Base-by-base conservation (phyloP, 1,284 basidiomycete species). In the Fomitopsis schrenkii region DNA sequence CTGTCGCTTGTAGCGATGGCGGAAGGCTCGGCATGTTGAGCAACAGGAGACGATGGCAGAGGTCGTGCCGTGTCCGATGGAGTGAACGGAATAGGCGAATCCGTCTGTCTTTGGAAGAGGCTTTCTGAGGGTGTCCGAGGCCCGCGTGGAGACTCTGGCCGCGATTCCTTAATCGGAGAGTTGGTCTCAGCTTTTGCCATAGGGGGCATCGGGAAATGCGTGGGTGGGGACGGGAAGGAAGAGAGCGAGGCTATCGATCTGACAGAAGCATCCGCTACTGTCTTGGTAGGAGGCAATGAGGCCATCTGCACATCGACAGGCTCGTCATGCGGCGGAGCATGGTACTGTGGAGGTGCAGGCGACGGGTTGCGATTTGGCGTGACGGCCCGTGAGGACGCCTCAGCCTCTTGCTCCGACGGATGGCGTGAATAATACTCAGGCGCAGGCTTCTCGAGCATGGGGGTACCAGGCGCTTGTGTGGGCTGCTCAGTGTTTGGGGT, bases 221-320 rank as follows among this genome's bases (percentile, higher is more conserved):
- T 83, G 0, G 89, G 89, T 17, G 89, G 89, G 2, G 80, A 73
- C 19, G 88, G 89, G 71, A 91, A 91, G 0, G 85, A 85, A 28
- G 86, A 87, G 22, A 91, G 76, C 1, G 87, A 87, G 17, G 86
- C 79, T 19, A 90, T 79, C 28, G 86, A 67, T 28, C 70, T 68
- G 3, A 60, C 41, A 8, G 65, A 64, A 12, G 58, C 40, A 59
- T 64, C 22, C 50, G 61, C 54, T 50, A 40, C 19, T 10, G 19
- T 54, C 52, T 60, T 33, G 41, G 58, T 6, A 40, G 33, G 30
- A 50, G 35, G 33, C n/a, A 30, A 6, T 36, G 44, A 40, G 50
- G 36, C 17, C 19, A 44, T 12, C 35, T 53, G 42, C 9, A 50
- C 41, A 12, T 65, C 64, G 3, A 55, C 8, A 1, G 55, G 45